These are phyloP conservation scores for Phytophthora citrophthora DNA, from an alignment of 352 stramenopile species.

Conservation along the genomic window DNA sequence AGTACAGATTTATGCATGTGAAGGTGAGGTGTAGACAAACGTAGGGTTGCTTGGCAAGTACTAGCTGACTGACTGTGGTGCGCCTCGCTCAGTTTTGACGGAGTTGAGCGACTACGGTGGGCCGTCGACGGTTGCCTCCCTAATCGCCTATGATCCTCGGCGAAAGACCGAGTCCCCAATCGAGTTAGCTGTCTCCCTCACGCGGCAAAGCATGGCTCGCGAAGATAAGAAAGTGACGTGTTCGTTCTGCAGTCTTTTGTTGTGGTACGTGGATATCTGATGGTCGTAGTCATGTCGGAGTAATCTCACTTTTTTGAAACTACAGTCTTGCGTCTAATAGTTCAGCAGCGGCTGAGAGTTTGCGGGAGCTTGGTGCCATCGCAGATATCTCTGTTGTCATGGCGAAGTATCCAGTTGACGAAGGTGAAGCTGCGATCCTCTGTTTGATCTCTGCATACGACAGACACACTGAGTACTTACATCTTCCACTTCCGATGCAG, in stretches of 20 bases:
- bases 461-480: background rate
- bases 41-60: background rate
- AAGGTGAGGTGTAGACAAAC: conserved; percentile 44
- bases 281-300: too few species aligned
- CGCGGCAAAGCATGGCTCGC: conserved; percentile 58
- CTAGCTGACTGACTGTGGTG: conserved; percentile 3
- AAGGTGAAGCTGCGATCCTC: conserved; percentile 39
- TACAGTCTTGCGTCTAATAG: conserved; percentile 60
- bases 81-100: conserved; percentile 45
- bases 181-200: conserved; percentile 51
- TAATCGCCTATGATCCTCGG: conserved; percentile 38
- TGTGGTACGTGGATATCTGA: conserved; percentile 48
- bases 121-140: conserved; percentile 30
- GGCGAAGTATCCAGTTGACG: conserved; percentile 74
- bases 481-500: conserved; percentile 17
- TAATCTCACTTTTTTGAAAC: conserved; percentile 1
- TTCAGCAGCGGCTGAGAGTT: conserved; percentile 39
- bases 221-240: conserved; percentile 83
- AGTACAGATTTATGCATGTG: conserved; percentile 83
- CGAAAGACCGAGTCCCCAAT: conserved; percentile 39
- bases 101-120: conserved; percentile 72
- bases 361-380: conserved; percentile 64
- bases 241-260: conserved; percentile 62
- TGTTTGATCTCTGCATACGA: background rate
- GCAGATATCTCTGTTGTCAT: conserved; percentile 72